Percentiles rank a stretch among this genome's conserved stretches.
Conservation (phyloP, 2,329 filamentous ascomycete genomes). For the Geosmithia flava region DNA sequence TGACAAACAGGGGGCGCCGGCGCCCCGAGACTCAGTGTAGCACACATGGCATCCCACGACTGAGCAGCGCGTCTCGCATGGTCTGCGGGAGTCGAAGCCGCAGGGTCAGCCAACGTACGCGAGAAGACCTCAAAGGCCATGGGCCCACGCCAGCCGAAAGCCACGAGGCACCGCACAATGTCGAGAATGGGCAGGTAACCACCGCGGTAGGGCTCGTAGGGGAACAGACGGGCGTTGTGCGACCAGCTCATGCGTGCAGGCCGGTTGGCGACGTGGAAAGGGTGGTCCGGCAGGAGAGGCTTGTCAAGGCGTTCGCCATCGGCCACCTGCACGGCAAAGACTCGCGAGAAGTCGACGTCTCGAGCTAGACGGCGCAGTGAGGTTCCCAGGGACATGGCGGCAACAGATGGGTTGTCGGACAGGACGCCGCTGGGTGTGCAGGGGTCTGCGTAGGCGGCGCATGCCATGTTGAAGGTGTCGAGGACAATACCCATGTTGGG, state of each 20-base stretch:
- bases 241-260: constrained; percentile 4
- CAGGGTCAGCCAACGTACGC: not conserved
- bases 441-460: not conserved
- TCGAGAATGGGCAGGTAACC: not conserved
- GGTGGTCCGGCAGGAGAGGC: constrained; percentile 35
- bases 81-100: not conserved
- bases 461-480: constrained; percentile 66
- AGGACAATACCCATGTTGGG: constrained; percentile 66
- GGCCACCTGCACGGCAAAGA: constrained; percentile 68
- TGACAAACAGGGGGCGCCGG: too few species aligned
- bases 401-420: not conserved
- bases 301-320: constrained; percentile 52
- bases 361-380: constrained; percentile 17
- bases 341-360: constrained; percentile 47
- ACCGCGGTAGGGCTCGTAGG: not conserved
- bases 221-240: constrained; percentile 1
- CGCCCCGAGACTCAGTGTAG: not conserved
- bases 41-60: not conserved
- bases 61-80: not conserved
- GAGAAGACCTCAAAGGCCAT: not conserved
- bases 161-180: not conserved
- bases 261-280: constrained; percentile 6
- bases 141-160: not conserved
- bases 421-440: not conserved
- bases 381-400: not conserved